These are phyloP conservation scores for Penicillium expansum DNA, from an alignment of 2,329 filamentous ascomycete genomes.

Conservation along the genomic window DNA sequence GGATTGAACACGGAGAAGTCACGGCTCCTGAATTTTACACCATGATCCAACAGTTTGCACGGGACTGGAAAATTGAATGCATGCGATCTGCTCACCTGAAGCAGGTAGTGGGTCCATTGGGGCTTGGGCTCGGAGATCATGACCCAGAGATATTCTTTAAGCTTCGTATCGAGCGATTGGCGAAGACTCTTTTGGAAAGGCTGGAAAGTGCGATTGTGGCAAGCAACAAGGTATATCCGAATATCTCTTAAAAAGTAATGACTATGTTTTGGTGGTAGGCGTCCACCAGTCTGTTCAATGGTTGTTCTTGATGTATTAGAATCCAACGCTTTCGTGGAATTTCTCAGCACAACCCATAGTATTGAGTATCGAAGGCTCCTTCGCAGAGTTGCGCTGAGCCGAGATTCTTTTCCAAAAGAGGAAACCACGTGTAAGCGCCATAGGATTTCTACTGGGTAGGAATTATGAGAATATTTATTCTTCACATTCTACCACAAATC, in stretches of 20 bases:
- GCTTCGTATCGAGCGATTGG: conserved; percentile 1
- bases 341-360: too few species aligned
- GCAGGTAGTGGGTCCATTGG: background rate
- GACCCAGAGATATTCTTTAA: conserved; percentile 6
- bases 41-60: conserved; percentile 7
- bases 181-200: background rate
- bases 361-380: too few species aligned
- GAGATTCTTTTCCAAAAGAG: too few species aligned
- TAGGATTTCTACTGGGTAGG: too few species aligned
- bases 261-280: too few species aligned
- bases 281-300: too few species aligned
- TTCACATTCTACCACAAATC: too few species aligned
- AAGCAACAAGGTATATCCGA: conserved; percentile 18
- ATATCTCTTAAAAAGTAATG: background rate
- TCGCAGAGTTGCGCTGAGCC: too few species aligned
- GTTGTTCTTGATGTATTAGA: too few species aligned
- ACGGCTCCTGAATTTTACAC: conserved; percentile 2
- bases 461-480: too few species aligned
- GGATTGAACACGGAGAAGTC: background rate
- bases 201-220: background rate
- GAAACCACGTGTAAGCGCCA: too few species aligned
- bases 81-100: conserved; percentile 1
- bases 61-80: conserved; percentile 11
- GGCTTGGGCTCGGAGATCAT: conserved; percentile 1
- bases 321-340: too few species aligned